Evolutionary conservation across 331 rosid genomes (phyloP).

Genomic region (Erythrophleum ivorense): DNA sequence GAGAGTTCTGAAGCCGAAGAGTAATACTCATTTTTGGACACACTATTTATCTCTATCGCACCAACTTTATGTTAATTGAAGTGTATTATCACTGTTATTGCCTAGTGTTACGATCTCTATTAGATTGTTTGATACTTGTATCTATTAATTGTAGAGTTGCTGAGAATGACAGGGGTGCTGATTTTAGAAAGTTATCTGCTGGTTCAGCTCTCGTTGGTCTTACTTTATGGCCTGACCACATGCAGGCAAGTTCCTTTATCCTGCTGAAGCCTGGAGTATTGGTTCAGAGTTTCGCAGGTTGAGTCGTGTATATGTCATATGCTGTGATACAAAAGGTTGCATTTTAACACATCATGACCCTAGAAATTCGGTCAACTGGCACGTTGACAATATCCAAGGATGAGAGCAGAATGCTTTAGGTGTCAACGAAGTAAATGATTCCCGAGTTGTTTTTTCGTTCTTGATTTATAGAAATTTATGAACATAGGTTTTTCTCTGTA

Average conservation of each 20-base stretch:
- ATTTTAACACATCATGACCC: not conserved
- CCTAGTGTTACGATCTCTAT: not conserved
- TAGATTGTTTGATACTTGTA: slow-evolving; percentile 36
- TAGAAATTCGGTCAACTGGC: not conserved
- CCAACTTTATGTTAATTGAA: not conserved
- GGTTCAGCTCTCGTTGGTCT: slow-evolving; percentile 97
- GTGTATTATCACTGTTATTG: not conserved
- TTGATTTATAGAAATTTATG: too few relatives aligned
- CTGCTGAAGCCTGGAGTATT: not conserved
- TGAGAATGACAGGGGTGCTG: slow-evolving; percentile 97
- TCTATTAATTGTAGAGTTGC: slow-evolving; percentile 69
- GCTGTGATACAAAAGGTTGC: too few relatives aligned
- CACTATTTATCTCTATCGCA: not conserved
- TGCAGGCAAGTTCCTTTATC: slow-evolving; percentile 75
- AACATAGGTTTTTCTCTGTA: too few relatives aligned
- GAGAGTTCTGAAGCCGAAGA: not conserved
- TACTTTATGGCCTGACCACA: slow-evolving; percentile 95
- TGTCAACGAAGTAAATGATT: not conserved
- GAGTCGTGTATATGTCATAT: not conserved
- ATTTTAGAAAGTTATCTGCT: slow-evolving; percentile 90
- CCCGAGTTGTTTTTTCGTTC: not conserved
- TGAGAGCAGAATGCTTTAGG: not conserved
- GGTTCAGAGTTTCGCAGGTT: slow-evolving; percentile 1
- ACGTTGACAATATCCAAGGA: not conserved
- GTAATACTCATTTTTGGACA: not conserved